Percentiles rank a stretch among this genome's conserved stretches.
Conservation (phyloP, 495 filamentous ascomycete species). For the Lasiosphaeria ovina region DNA sequence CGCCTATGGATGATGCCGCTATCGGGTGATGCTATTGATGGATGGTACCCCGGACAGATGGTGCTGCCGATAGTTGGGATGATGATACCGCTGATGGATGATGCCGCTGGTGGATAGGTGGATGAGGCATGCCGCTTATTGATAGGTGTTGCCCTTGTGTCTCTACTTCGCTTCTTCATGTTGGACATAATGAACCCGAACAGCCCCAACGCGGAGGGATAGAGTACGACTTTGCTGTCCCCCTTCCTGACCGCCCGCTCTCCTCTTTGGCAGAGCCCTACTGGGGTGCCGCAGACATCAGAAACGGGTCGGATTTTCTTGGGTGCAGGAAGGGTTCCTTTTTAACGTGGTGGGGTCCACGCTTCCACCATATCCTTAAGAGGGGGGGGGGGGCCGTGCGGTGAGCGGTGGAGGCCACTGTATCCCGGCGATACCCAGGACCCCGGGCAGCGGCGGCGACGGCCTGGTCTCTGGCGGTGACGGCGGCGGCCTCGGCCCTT, state of each 20-base stretch:
- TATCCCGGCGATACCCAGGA: slow-evolving; percentile 1
- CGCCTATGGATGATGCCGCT: too few species aligned
- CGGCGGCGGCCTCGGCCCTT: slow-evolving; percentile 1
- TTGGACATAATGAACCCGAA: slow-evolving; percentile 7
- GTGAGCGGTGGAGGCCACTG: background rate
- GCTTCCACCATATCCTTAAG: background rate
- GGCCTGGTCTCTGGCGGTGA: slow-evolving; percentile 4
- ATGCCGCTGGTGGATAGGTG: too few species aligned
- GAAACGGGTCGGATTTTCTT: slow-evolving; percentile 9
- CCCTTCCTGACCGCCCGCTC: slow-evolving; percentile 4
- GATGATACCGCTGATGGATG: too few species aligned
- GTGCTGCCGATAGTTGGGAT: too few species aligned
- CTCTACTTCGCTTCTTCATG: slow-evolving; percentile 9
- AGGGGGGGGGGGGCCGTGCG: background rate
- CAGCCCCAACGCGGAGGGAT: slow-evolving; percentile 11
- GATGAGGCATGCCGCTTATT: background rate
- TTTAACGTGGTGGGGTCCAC: slow-evolving; percentile 4
- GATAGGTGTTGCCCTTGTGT: slow-evolving; percentile 4
- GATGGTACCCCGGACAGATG: too few species aligned
- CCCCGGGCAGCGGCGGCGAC: background rate
- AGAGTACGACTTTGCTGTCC: slow-evolving; percentile 14
- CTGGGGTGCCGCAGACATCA: slow-evolving; percentile 7
- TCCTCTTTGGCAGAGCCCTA: slow-evolving; percentile 8
- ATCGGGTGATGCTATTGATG: too few species aligned
- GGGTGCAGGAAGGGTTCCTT: background rate